Percentiles rank a stretch among this genome's conserved stretches.
Conservation (phyloP, 2,329 filamentous ascomycete genomes). For the Ophiostoma himal-ulmi region DNA sequence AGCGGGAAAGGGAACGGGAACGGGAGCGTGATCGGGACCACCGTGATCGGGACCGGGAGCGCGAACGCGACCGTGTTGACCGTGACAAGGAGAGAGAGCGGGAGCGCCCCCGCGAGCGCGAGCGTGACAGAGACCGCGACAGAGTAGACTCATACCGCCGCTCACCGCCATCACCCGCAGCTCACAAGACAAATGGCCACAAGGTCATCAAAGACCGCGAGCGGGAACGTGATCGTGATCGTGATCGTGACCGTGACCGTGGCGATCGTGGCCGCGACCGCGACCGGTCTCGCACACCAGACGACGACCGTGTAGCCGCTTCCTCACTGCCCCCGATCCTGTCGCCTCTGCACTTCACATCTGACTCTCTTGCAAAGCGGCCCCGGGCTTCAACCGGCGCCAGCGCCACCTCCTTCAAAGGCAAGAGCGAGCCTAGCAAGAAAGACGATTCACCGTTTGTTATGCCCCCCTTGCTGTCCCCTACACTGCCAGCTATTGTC, state of each 20-base stretch:
- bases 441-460: conserved; percentile 36
- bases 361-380: conserved; percentile 28
- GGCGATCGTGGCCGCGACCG: conserved; percentile 10
- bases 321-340: conserved; percentile 46
- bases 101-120: conserved; percentile 13
- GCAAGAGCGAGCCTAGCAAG: conserved; percentile 29
- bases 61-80: neutral
- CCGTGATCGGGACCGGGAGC: conserved; percentile 5
- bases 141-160: conserved; percentile 7
- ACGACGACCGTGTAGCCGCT: conserved; percentile 35
- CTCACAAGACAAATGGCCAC: conserved; percentile 16
- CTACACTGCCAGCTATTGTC: conserved; percentile 48
- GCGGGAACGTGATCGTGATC: conserved; percentile 15
- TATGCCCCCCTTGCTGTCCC: conserved; percentile 50
- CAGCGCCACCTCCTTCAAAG: conserved; percentile 28
- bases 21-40: neutral
- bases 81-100: conserved; percentile 11
- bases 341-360: conserved; percentile 45
- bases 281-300: conserved; percentile 33
- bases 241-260: neutral
- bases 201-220: conserved; percentile 13
- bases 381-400: conserved; percentile 24
- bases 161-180: conserved; percentile 14
- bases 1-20: conserved; percentile 6
- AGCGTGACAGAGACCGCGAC: conserved; percentile 16